Evolutionary conservation across 2,329 filamentous ascomycete genomes (phyloP), one percentile per base, ranked within the genome.

Genomic region (Ophiocordyceps camponoti-rufipedis): DNA sequence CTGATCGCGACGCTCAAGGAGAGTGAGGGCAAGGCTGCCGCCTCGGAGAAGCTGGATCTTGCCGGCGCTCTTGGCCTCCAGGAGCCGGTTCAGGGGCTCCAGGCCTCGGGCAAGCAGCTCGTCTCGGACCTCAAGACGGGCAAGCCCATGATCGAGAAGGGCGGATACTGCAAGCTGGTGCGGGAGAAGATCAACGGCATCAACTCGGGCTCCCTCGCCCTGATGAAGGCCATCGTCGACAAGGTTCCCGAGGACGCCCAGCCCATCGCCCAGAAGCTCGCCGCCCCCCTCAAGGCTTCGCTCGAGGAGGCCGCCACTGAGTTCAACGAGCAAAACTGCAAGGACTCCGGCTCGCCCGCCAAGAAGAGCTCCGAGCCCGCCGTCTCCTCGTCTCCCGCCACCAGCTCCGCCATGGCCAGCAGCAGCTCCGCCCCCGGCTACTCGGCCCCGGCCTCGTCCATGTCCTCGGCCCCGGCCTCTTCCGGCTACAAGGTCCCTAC

Each of bases 261-360:
- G 51, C 31, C 42, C 19, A 51, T 61, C 41, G 58, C 58, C 42
- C 28, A 47, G 41, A 44, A 48, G 44, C 53, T 61, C 13, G 54
- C 57, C 11, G 43, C 43, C 3, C 48, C 51, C 42, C 52, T 61
- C 41, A 52, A 51, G 33, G 40, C 51, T 38, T 50, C 52, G 31
- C 50, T 61, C 9, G 18, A 41, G 42, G 49, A 53, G n/a, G 51
- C 52, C 40, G 48, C 55, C 46, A 44, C 42, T 16, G 48, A 51
- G 46, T 61, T 60, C 45, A 52, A 49, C 35, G 42, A 53, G n/a
- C 45, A 47, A 28, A 59, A 58, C 53, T 61, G 58, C 51, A 55
- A 55, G 51, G 50, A 56, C 49, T 44, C 45, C 28, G 44, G 43
- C 31, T 43, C 41, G 12, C 40, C 47, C 29, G 9, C 29, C 41